These are phyloP conservation scores for Collariella sp. DNA, from an alignment of 495 filamentous ascomycete genomes.

Conservation along the genomic window DNA sequence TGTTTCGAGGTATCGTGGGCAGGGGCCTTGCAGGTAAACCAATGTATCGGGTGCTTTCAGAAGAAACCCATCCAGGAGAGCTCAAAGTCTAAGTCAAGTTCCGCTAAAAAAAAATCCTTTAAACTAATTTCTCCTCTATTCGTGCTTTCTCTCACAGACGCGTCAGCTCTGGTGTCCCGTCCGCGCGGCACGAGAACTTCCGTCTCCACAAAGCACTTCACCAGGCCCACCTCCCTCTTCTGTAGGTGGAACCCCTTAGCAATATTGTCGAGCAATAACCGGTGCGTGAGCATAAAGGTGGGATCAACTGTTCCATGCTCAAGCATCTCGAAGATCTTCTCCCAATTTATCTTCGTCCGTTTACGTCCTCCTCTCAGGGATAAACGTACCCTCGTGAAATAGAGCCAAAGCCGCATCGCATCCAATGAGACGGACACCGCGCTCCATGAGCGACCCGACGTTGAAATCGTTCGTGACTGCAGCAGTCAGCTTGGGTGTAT, in stretches of 20 bases:
- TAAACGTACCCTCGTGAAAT: slow-evolving; percentile 8
- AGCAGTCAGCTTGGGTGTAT: not conserved
- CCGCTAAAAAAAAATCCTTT: too few species aligned
- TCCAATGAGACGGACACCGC: slow-evolving; percentile 5
- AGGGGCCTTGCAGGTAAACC: too few species aligned
- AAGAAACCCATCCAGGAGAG: too few species aligned
- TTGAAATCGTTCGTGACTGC: slow-evolving; percentile 14
- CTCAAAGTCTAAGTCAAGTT: too few species aligned
- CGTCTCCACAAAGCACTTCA: slow-evolving; percentile 13
- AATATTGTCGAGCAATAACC: slow-evolving; percentile 6
- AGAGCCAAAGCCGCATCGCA: slow-evolving; percentile 4
- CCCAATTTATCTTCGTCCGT: slow-evolving; percentile 3
- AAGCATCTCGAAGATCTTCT: slow-evolving; percentile 4
- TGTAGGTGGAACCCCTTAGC: slow-evolving; percentile 9
- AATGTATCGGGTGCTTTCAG: too few species aligned
- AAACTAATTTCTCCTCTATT: too few species aligned
- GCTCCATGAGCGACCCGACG: slow-evolving; percentile 9
- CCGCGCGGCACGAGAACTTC: not conserved
- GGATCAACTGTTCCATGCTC: slow-evolving; percentile 5
- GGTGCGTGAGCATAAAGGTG: slow-evolving; percentile 11
- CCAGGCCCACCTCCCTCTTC: slow-evolving; percentile 3
- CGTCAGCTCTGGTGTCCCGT: slow-evolving; percentile 8
- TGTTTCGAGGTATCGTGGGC: too few species aligned
- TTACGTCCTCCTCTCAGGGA: not conserved
- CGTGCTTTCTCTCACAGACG: too few species aligned